A percentile compares a stretch with the other conserved stretches of the same genome.
These are phyloP conservation scores for Naumovozyma baii DNA, from an alignment of 805 yeast genomes.

Conservation along the genomic window DNA sequence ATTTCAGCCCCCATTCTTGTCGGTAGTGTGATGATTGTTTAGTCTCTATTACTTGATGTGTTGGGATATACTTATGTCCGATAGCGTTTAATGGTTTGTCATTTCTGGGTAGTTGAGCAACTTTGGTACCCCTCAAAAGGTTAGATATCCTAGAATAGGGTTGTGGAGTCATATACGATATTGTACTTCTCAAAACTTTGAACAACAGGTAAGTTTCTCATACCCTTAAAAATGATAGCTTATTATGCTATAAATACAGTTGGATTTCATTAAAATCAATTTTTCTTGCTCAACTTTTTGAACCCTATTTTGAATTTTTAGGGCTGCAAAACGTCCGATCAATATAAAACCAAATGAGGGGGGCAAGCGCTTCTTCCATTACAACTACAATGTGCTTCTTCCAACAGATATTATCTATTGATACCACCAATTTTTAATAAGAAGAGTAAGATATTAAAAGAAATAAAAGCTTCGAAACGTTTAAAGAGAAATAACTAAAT, in stretches of 20 bases:
- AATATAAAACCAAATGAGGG: neutral
- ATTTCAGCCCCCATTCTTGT: conserved; percentile 71
- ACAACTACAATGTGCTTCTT: too few relatives aligned
- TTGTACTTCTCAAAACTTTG: too few relatives aligned
- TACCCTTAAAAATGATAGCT: too few relatives aligned
- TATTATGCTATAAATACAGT: too few relatives aligned
- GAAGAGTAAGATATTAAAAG: too few relatives aligned
- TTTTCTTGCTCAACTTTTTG: neutral
- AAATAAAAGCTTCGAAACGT: too few relatives aligned
- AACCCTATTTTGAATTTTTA: neutral
- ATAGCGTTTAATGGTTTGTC: conserved; percentile 9
- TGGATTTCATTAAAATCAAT: neutral
- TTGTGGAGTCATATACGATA: neutral
- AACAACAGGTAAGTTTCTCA: too few relatives aligned
- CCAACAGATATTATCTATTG: too few relatives aligned
- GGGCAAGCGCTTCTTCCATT: too few relatives aligned
- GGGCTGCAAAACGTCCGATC: neutral
- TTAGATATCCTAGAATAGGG: neutral
- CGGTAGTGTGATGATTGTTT: conserved; percentile 51
- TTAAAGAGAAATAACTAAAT: too few relatives aligned
- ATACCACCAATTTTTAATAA: too few relatives aligned
- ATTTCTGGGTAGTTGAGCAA: conserved; percentile 29
- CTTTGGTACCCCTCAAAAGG: conserved; percentile 20
- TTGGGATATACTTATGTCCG: conserved; percentile 35
- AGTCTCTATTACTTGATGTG: conserved; percentile 66